A percentile compares a stretch with the other conserved stretches of the same genome.
Conservation (phyloP, 2,329 filamentous ascomycete genomes). For the Phyllosticta capitalensis region DNA sequence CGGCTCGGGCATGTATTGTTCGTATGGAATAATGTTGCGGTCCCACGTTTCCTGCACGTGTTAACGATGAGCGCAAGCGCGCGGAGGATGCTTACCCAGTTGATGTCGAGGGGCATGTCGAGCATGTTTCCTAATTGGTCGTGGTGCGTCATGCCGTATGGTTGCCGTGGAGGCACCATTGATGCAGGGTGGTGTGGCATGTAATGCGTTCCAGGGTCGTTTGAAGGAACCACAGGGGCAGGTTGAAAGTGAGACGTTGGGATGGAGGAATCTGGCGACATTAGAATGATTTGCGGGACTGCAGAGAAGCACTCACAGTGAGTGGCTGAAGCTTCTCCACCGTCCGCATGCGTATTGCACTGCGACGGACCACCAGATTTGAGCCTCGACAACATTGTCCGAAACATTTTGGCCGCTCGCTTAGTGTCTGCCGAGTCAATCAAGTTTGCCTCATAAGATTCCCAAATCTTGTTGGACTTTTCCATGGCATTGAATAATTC, state of each 20-base stretch:
- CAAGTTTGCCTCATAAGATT: constrained; percentile 6
- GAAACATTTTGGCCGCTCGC: constrained; percentile 5
- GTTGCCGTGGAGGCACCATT: background rate
- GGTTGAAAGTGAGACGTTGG: background rate
- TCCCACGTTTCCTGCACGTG: constrained; percentile 2
- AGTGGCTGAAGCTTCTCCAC: background rate
- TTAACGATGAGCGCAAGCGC: background rate
- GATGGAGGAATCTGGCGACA: background rate
- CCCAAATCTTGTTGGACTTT: constrained; percentile 7
- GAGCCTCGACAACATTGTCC: constrained; percentile 3
- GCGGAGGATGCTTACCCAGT: constrained; percentile 2
- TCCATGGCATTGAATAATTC: constrained; percentile 5
- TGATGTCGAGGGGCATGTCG: constrained; percentile 9
- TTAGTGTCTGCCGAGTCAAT: constrained; percentile 8
- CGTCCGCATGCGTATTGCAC: background rate
- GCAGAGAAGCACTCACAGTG: background rate
- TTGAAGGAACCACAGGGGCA: constrained; percentile 1
- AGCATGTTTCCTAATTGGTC: constrained; percentile 7
- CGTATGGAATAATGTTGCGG: constrained; percentile 6
- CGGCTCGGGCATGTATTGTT: constrained; percentile 5
- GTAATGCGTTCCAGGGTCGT: background rate
- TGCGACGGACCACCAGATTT: background rate
- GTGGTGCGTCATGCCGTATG: background rate
- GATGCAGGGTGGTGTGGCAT: background rate
- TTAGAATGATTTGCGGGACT: background rate